A percentile compares a stretch with the other conserved stretches of the same genome.
These are phyloP conservation scores for Hydrangea macrophylla DNA, from an alignment of 148 eudicot species.

Conservation along the genomic window DNA sequence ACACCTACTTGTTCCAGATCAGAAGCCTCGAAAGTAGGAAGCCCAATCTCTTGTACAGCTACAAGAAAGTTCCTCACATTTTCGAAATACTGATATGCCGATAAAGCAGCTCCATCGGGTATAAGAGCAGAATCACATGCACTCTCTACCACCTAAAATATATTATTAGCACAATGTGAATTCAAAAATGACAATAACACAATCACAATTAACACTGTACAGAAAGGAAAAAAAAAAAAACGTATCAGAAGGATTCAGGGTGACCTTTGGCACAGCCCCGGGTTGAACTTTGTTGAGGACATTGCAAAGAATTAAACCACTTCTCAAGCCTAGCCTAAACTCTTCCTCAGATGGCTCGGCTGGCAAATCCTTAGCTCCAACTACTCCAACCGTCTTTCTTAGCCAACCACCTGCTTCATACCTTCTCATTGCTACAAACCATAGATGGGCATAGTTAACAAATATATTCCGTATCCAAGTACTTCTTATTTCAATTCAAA, in stretches of 20 bases:
- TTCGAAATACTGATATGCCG: constrained; percentile 93
- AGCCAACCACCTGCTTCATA: constrained; percentile 93
- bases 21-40: constrained; percentile 96
- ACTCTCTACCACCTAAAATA: constrained; percentile 74
- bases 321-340: constrained; percentile 77
- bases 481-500: too few species aligned
- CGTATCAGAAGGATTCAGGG: background rate
- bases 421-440: constrained; percentile 54
- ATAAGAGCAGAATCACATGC: constrained; percentile 64
- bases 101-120: constrained; percentile 95
- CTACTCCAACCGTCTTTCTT: constrained; percentile 84
- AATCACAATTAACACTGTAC: background rate
- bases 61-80: constrained; percentile 94
- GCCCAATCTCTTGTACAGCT: constrained; percentile 67
- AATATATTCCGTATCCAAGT: too few species aligned
- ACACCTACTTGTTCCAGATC: constrained; percentile 88
- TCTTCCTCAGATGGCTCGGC: constrained; percentile 95
- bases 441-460: background rate
- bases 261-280: constrained; percentile 90
- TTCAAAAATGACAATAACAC: background rate
- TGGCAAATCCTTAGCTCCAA: constrained; percentile 81
- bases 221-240: too few species aligned
- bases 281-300: constrained; percentile 83
- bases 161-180: constrained; percentile 5
- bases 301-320: constrained; percentile 86